These are phyloP conservation scores for Stemphylium beticola DNA, from an alignment of 2,329 filamentous ascomycete species.

Conservation along the genomic window DNA sequence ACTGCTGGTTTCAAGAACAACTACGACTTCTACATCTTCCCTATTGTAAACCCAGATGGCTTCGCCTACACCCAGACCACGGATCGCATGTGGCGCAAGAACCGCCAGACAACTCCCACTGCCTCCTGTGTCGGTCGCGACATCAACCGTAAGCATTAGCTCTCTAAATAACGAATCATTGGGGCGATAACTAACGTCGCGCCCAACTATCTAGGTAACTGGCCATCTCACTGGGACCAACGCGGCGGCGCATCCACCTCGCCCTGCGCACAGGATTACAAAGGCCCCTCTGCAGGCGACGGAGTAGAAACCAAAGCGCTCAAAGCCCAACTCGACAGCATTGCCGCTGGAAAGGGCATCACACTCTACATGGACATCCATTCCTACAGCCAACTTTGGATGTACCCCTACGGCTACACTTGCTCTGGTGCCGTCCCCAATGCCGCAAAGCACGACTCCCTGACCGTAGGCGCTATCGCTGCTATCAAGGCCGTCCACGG, in stretches of 20 bases:
- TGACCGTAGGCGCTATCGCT: conserved; percentile 57
- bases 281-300: conserved; percentile 42
- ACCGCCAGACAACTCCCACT: conserved; percentile 39
- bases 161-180: not conserved
- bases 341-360: conserved; percentile 58
- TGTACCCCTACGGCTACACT: conserved; percentile 65
- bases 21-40: conserved; percentile 68
- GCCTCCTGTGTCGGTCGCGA: conserved; percentile 47
- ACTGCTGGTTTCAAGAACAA: conserved; percentile 59
- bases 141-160: conserved; percentile 38
- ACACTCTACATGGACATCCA: conserved; percentile 71
- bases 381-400: conserved; percentile 60
- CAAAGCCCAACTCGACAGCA: conserved; percentile 53
- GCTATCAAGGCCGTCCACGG: conserved; percentile 64
- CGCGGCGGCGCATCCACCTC: conserved; percentile 42
- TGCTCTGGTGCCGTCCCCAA: conserved; percentile 58
- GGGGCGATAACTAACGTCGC: not conserved
- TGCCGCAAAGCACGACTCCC: conserved; percentile 55
- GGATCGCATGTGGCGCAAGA: conserved; percentile 50
- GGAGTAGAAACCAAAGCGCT: conserved; percentile 52
- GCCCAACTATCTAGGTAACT: conserved; percentile 34
- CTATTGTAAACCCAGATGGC: conserved; percentile 49
- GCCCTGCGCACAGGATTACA: conserved; percentile 48
- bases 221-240: conserved; percentile 45
- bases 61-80: conserved; percentile 48